Base-by-base conservation (phyloP, 2,329 filamentous ascomycete genomes). In the Colletotrichum musae region DNA sequence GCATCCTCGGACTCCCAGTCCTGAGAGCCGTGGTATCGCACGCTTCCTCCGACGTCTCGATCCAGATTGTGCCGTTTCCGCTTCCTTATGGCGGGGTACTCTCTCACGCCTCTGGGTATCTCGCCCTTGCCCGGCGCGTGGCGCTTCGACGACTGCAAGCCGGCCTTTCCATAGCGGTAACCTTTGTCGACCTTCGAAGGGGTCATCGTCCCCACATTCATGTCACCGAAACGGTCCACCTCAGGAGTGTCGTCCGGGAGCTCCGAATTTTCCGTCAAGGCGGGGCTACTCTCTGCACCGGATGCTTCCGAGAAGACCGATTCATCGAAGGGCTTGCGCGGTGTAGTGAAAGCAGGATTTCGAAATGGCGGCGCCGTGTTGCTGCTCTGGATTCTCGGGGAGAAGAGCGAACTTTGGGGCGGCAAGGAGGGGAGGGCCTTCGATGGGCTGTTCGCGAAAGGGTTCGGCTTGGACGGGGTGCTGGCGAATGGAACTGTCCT, bases 301-400 rank as follows among this genome's bases (percentile, higher is more conserved):
- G 88, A 90, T 48, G 81, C 80, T 74, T 90, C 88, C 4, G 88
- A 89, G 57, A 87, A 79, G 3, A 82, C 75, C 16, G 85, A 80
- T 41, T 87, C 83, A 43, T 91, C 88, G 68, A 87, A 82, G 0
- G 86, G 84, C 67, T 86, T 88, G 57, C 89, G 86, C 0, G 89
- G 89, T 0, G 89, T 92, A 2, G 87, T 90, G 72, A 92, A 92
- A 3, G 89, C 86, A 1, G 89, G 87, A 72, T 91, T 91, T 24
- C 89, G 86, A 71, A 91, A 91, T 0, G 85, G 82, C 15, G 87
- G 81, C 0, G 85, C 86, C 0, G 82, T 80, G 53, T 82, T 79
- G 47, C 80, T 80, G 62, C 80, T 79, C 5, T 80, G 76, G 4
- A 85, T 70, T 52, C 82, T 78, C 6, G 85, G 82, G 32, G 81